These are phyloP conservation scores for Tetragonia tetragonoides DNA, from an alignment of 148 eudicot genomes.

Conservation along the genomic window DNA sequence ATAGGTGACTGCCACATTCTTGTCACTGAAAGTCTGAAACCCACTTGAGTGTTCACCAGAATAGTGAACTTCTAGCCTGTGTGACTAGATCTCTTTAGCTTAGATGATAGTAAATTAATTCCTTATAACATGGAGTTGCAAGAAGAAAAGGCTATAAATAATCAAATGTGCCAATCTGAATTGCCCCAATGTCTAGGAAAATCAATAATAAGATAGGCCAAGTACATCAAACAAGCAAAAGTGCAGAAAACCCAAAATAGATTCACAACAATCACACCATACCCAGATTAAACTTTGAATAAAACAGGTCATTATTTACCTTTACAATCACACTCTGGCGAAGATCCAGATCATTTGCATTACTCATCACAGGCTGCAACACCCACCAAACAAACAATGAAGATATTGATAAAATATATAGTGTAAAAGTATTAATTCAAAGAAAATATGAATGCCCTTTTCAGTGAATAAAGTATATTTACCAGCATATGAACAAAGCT, in stretches of 20 bases:
- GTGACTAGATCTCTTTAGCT: not conserved
- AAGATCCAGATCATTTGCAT: conserved; percentile 21
- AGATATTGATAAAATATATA: not conserved
- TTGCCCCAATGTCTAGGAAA: too few species aligned
- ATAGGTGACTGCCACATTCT: not conserved
- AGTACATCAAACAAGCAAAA: too few species aligned
- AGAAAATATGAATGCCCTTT: not conserved
- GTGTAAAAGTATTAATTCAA: not conserved
- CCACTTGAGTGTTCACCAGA: too few species aligned
- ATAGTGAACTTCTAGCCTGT: not conserved
- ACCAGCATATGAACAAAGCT: conserved; percentile 37
- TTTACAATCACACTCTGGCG: conserved; percentile 25
- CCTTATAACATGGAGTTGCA: not conserved
- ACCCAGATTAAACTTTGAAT: not conserved
- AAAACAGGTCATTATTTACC: conserved; percentile 24
- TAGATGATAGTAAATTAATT: not conserved
- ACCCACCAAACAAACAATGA: not conserved
- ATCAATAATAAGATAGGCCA: too few species aligned
- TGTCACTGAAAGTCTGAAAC: not conserved
- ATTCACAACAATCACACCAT: not conserved
- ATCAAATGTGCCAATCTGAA: too few species aligned
- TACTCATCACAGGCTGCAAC: conserved; percentile 33
- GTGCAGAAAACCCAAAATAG: not conserved
- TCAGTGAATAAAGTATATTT: not conserved
- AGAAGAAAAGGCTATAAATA: too few species aligned